Base-by-base conservation (phyloP, 306 rosid species). In the Aeschynomene evenia region DNA sequence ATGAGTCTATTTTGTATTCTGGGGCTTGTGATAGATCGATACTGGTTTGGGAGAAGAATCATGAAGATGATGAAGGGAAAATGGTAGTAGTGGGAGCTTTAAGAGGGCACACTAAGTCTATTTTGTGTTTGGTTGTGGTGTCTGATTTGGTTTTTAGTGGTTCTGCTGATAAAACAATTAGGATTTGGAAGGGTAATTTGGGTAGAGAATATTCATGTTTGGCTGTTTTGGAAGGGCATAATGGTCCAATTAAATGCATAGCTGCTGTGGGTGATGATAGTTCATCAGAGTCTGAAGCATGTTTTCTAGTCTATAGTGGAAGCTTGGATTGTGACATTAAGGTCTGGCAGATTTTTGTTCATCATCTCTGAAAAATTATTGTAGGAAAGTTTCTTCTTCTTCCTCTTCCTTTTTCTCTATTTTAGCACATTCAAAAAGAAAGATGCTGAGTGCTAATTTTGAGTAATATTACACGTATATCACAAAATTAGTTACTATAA, bases 11-110 rank as follows among this genome's bases (percentile, higher is more conserved):
- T 54, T 16, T 94, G 34, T 91, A 81, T 61, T 91, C 97, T 0
- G 99, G 96, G 11, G 99, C 97, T 7, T 79, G 97, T 33, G 99
- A 94, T 59, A 78, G 92, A 56, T 83, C 91, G 2, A 74, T 94
- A 31, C 46, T 91, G 77, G 97, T 91, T 14, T 94, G 99, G 99
- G 91, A 85, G 65, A 88, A 70, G 61, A 71, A 34, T 0, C 77
- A 48, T 2, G 22, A 5, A 0, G 11, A 31, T 3, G 48, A 13
- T 2, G 56, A 16, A 6, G 50, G 82, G 1, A 43, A 36, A 45
- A 85, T 88, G 89, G 82, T 57, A 40, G 74, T 85, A 48, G 75
- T 87, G 70, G 98, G 91, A 45, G 88, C 83, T 2, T 82, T 94
- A 0, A 85, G 91, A 65, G 99, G 99, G 2, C 97, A 94, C 71